Evolutionary conservation across 2,329 filamentous ascomycete species (phyloP).

Genomic region (Clonostachys solani): DNA sequence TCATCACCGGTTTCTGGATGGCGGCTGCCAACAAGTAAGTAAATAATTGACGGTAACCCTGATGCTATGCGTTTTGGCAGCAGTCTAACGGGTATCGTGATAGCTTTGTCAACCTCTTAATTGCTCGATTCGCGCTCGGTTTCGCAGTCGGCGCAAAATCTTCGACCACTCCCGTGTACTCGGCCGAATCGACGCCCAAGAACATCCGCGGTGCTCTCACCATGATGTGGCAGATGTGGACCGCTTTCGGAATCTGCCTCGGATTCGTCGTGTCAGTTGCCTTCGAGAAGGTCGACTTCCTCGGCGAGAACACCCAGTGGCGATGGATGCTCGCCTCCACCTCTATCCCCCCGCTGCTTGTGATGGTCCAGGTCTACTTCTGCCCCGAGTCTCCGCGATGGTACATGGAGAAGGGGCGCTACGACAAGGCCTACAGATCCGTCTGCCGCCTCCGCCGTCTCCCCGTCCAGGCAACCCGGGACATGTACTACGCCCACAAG

Average conservation of each 20-base stretch:
- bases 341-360: slow-evolving; percentile 45
- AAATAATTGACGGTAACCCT: neutral
- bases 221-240: slow-evolving; percentile 30
- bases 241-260: slow-evolving; percentile 28
- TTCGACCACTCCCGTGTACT: slow-evolving; percentile 26
- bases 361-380: slow-evolving; percentile 47
- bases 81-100: fast-evolving
- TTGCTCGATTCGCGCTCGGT: slow-evolving; percentile 26
- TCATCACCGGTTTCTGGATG: slow-evolving; percentile 50
- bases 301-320: slow-evolving; percentile 26
- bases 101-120: slow-evolving; percentile 16
- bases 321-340: slow-evolving; percentile 42
- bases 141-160: slow-evolving; percentile 30
- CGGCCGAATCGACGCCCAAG: slow-evolving; percentile 28
- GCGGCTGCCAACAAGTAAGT: slow-evolving; percentile 51
- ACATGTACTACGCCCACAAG: slow-evolving; percentile 45
- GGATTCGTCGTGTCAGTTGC: slow-evolving; percentile 31
- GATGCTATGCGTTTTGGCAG: too few species aligned
- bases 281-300: slow-evolving; percentile 16
- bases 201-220: slow-evolving; percentile 30
- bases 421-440: slow-evolving; percentile 37
- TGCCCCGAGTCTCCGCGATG: slow-evolving; percentile 50
- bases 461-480: slow-evolving; percentile 41
- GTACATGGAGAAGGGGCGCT: slow-evolving; percentile 45
- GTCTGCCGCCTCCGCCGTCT: slow-evolving; percentile 40